Percentiles rank a stretch among this genome's conserved stretches.
phyloP scores from a whole-genome alignment of 2,329 filamentous ascomycete genomes.

The Xylariaceae sp. region DNA sequence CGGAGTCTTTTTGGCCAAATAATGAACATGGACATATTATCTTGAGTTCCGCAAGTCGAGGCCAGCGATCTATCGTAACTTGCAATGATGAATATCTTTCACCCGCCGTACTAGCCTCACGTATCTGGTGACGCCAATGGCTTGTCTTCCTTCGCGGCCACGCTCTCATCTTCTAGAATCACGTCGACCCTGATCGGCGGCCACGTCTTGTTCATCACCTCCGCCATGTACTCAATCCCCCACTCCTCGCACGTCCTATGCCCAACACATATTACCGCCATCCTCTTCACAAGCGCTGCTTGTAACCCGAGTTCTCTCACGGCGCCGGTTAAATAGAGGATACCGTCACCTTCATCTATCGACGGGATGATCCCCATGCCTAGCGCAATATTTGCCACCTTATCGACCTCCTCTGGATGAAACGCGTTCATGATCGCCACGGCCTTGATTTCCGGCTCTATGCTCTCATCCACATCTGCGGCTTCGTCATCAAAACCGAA shows the following conservation, averaged over 20 bases:
- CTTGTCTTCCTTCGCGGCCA: background rate
- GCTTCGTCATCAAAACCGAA: slow-evolving; percentile 4
- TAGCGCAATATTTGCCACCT: slow-evolving; percentile 2
- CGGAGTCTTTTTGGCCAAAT: too few species aligned
- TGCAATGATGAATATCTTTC: too few species aligned
- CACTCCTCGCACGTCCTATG: slow-evolving; percentile 14
- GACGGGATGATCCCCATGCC: background rate
- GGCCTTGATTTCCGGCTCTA: background rate
- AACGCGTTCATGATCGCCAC: slow-evolving; percentile 18
- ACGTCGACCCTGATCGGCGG: slow-evolving; percentile 7
- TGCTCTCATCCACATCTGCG: background rate
- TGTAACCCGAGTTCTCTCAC: slow-evolving; percentile 9
- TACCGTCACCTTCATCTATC: background rate
- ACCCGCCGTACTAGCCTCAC: too few species aligned
- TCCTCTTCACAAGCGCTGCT: slow-evolving; percentile 6
- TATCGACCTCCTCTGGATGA: slow-evolving; percentile 12
- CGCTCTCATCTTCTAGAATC: slow-evolving; percentile 11
- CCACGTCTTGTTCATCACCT: slow-evolving; percentile 5
- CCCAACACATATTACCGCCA: slow-evolving; percentile 13
- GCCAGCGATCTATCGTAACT: too few species aligned
- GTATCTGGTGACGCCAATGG: too few species aligned
- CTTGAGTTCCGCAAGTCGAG: too few species aligned
- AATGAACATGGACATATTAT: too few species aligned
- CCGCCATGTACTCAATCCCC: slow-evolving; percentile 11
- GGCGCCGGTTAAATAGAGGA: slow-evolving; percentile 14